These are phyloP conservation scores for Eutrema japonicum DNA, from an alignment of 345 rosid species.

Conservation along the genomic window DNA sequence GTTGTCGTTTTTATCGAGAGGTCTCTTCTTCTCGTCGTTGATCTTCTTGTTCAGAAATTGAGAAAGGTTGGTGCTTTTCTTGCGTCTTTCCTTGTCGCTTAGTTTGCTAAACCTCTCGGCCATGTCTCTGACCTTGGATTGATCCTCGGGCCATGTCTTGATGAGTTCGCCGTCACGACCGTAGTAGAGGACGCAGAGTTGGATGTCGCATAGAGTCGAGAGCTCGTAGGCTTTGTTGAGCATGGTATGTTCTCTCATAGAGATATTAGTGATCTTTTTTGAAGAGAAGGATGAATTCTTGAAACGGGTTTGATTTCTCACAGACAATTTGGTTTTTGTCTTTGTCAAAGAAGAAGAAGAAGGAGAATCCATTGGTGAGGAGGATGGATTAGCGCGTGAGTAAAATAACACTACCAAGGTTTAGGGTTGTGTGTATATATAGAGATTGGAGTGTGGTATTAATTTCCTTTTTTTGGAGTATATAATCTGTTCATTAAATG, in stretches of 20 bases:
- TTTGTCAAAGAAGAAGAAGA: background rate
- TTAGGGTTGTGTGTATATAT: too few species aligned
- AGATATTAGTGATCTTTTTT: too few species aligned
- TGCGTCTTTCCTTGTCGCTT: too few species aligned
- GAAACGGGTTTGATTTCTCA: background rate
- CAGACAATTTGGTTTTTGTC: background rate
- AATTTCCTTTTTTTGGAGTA: too few species aligned
- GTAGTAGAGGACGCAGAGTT: background rate
- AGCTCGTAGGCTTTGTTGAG: conserved; percentile 8
- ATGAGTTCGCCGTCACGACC: too few species aligned
- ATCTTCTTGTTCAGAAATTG: background rate
- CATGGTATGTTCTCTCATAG: conserved; percentile 5
- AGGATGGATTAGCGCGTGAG: too few species aligned
- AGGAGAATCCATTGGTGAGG: background rate
- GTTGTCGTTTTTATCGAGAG: background rate
- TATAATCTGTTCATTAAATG: too few species aligned
- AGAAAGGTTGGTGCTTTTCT: background rate
- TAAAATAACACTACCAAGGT: too few species aligned
- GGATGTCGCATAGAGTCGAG: background rate
- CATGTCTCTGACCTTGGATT: too few species aligned
- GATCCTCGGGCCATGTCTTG: too few species aligned
- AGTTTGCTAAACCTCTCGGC: too few species aligned
- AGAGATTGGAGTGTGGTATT: too few species aligned
- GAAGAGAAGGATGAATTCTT: background rate
- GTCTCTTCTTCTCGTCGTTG: background rate